Conservation (phyloP, 148 eudicot species). For the Silene uniflora region DNA sequence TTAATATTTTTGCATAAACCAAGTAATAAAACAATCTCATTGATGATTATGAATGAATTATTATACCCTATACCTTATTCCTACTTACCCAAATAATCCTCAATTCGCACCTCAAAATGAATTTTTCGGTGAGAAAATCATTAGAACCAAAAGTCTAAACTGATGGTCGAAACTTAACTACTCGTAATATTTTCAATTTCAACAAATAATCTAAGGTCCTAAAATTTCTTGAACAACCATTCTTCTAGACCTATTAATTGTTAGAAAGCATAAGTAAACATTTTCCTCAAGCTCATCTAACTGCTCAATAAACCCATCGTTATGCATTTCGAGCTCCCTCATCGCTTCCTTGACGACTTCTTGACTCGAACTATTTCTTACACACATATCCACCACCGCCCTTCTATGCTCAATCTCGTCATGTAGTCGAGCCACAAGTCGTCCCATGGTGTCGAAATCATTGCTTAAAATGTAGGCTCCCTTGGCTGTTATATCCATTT, state of each 20-base stretch:
- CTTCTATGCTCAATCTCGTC: slow-evolving; percentile 67
- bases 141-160: background rate
- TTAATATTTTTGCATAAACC: background rate
- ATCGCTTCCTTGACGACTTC: slow-evolving; percentile 57
- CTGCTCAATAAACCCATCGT: slow-evolving; percentile 51
- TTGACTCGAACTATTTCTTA: slow-evolving; percentile 37
- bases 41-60: background rate
- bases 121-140: no score
- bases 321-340: slow-evolving; percentile 45
- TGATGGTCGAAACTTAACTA: background rate
- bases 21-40: background rate
- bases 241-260: slow-evolving; percentile 69
- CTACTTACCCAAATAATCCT: background rate
- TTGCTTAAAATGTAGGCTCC: slow-evolving; percentile 60
- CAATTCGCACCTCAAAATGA: background rate
- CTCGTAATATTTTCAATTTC: background rate
- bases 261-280: slow-evolving; percentile 64
- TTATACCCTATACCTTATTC: background rate
- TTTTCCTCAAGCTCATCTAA: slow-evolving; percentile 77
- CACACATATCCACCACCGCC: slow-evolving; percentile 50
- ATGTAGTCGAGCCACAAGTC: slow-evolving; percentile 53
- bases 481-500: slow-evolving; percentile 66
- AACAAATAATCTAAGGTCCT: slow-evolving; percentile 8
- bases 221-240: slow-evolving; percentile 37
- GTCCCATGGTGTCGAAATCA: slow-evolving; percentile 65